Evolutionary conservation across 2,329 filamentous ascomycete species (phyloP).

Genomic region (Xylaria sp.): DNA sequence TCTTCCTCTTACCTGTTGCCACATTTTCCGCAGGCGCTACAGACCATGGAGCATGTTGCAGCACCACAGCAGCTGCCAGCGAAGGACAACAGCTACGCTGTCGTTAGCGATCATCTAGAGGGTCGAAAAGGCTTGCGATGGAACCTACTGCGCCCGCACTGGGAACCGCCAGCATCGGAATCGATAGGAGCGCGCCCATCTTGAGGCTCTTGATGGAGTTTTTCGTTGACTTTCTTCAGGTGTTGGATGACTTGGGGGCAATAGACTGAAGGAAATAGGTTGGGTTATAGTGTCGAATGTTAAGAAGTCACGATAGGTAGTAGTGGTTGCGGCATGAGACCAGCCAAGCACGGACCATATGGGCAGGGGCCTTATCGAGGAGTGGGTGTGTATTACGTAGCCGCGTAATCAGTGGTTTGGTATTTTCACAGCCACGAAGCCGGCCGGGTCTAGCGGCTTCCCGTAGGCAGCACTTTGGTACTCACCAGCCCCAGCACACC

Average conservation of each 20-base stretch:
- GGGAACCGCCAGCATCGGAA: slow-evolving; percentile 87
- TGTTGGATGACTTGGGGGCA: slow-evolving; percentile 1
- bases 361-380: too few relatives aligned
- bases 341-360: background rate
- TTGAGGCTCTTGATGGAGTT: slow-evolving; percentile 1
- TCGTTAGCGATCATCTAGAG: slow-evolving; percentile 18
- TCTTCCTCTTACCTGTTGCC: slow-evolving; percentile 73
- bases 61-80: slow-evolving; percentile 93
- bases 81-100: slow-evolving; percentile 69
- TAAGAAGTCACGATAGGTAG: background rate
- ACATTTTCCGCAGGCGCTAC: slow-evolving; percentile 94
- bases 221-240: background rate
- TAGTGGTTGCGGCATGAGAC: background rate
- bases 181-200: slow-evolving; percentile 90
- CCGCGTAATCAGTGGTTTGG: too few relatives aligned
- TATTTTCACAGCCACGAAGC: background rate
- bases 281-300: background rate
- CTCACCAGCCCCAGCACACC: too few relatives aligned
- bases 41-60: slow-evolving; percentile 93
- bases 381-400: background rate
- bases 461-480: too few relatives aligned
- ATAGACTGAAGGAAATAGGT: background rate
- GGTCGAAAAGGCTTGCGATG: slow-evolving; percentile 2
- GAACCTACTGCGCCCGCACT: slow-evolving; percentile 79
- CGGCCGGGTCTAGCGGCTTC: too few relatives aligned